phyloP scores from a whole-genome alignment of 73 alveolate genomes.

The Tetrahymena malaccensis region DNA sequence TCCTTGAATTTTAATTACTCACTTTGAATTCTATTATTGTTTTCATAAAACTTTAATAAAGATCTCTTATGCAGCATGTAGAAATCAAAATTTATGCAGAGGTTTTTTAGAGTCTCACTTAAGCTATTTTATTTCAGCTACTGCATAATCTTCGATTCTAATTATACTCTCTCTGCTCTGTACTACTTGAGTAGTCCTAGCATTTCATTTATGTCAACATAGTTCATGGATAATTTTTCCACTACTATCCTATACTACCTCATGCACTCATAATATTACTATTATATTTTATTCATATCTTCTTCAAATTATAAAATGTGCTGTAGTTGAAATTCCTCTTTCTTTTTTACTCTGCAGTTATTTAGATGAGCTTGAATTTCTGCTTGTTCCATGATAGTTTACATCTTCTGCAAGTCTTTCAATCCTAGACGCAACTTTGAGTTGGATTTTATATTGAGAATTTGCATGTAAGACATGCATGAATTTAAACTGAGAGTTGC shows the following conservation, averaged over 20 bases:
- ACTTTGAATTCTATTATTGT: neutral
- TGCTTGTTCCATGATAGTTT: neutral
- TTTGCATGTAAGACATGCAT: neutral
- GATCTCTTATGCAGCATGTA: neutral
- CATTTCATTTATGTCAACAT: neutral
- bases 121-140: neutral
- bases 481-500: neutral
- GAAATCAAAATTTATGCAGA: neutral
- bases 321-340: neutral
- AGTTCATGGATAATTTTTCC: neutral
- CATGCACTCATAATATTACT: neutral
- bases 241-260: neutral
- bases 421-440: neutral
- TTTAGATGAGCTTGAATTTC: neutral
- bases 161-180: neutral
- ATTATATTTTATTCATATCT: neutral
- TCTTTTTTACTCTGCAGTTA: neutral
- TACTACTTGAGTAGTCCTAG: neutral
- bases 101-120: neutral
- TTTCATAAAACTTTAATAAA: neutral
- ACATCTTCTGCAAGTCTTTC: neutral
- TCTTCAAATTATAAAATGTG: neutral
- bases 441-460: neutral
- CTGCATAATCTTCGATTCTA: neutral
- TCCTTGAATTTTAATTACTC: neutral